A percentile compares a stretch with the other conserved stretches of the same genome.
Conservation (phyloP, 441 rosid species). For the Theobroma grandiflorum region DNA sequence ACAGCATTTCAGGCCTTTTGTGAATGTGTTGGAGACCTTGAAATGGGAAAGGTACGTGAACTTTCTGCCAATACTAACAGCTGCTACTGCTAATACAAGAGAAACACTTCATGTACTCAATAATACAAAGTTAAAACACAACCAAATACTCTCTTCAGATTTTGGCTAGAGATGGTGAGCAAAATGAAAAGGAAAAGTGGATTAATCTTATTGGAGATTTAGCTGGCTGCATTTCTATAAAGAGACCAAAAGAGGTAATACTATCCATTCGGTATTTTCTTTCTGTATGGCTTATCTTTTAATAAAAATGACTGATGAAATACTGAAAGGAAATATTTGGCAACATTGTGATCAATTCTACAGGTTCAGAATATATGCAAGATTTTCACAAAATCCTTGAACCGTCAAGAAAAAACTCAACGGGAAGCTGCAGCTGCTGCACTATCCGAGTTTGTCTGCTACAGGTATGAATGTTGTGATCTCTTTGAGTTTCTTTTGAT, state of each 20-base stretch:
- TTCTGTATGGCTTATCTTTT: slow-evolving; percentile 1
- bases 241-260: slow-evolving; percentile 97
- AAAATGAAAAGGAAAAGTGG: slow-evolving; percentile 93
- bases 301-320: background rate
- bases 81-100: slow-evolving; percentile 18
- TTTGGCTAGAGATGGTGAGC: slow-evolving; percentile 93
- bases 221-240: slow-evolving; percentile 93
- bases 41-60: slow-evolving; percentile 95
- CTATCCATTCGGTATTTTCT: slow-evolving; percentile 26
- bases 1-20: slow-evolving; percentile 97
- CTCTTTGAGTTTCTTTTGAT: slow-evolving; percentile 19
- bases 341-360: slow-evolving; percentile 17
- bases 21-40: slow-evolving; percentile 99
- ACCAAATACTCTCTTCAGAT: slow-evolving; percentile 55
- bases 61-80: slow-evolving; percentile 4
- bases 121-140: slow-evolving; percentile 26
- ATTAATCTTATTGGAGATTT: slow-evolving; percentile 86
- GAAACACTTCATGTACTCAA: slow-evolving; percentile 22
- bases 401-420: slow-evolving; percentile 75
- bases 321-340: slow-evolving; percentile 4
- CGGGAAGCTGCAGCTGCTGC: slow-evolving; percentile 99
- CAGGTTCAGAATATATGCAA: slow-evolving; percentile 88
- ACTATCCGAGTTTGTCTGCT: slow-evolving; percentile 89
- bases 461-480: slow-evolving; percentile 61
- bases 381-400: slow-evolving; percentile 85